These are phyloP conservation scores for Exophiala oligosperma DNA, from an alignment of 2,329 filamentous ascomycete genomes.

Conservation along the genomic window DNA sequence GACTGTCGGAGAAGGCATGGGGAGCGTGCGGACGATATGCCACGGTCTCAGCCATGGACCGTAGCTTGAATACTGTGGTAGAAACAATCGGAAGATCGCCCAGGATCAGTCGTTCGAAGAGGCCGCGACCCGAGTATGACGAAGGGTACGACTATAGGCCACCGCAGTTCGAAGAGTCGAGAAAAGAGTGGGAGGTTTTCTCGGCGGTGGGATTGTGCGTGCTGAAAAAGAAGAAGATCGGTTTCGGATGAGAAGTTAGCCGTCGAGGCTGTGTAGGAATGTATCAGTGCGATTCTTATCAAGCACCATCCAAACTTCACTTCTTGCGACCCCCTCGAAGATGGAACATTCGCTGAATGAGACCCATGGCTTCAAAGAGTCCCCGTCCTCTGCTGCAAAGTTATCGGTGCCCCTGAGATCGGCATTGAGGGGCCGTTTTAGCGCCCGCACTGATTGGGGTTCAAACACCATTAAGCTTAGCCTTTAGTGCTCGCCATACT, in stretches of 20 bases:
- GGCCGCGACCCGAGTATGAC: too few species aligned
- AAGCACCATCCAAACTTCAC: too few species aligned
- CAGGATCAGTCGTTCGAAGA: too few species aligned
- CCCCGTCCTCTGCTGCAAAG: not conserved
- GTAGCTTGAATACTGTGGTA: not conserved
- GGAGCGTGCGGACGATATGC: conserved; percentile 18
- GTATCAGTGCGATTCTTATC: too few species aligned
- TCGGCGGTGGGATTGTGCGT: too few species aligned
- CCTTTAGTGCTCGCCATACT: not conserved
- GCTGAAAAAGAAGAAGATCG: too few species aligned
- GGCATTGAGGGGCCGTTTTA: not conserved
- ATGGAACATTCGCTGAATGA: not conserved
- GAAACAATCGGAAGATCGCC: not conserved
- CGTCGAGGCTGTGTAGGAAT: too few species aligned
- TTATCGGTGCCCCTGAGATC: not conserved
- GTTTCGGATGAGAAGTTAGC: too few species aligned
- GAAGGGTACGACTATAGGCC: too few species aligned
- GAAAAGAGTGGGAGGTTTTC: too few species aligned
- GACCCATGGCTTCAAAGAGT: not conserved
- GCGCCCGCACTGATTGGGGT: not conserved
- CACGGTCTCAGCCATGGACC: conserved; percentile 17
- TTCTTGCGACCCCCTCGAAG: not conserved
- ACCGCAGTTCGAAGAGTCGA: too few species aligned
- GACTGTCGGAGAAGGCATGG: conserved; percentile 14
- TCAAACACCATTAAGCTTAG: not conserved